phyloP scores from a whole-genome alignment of 2,329 filamentous ascomycete species.

The Paraphoma chrysanthemicola region DNA sequence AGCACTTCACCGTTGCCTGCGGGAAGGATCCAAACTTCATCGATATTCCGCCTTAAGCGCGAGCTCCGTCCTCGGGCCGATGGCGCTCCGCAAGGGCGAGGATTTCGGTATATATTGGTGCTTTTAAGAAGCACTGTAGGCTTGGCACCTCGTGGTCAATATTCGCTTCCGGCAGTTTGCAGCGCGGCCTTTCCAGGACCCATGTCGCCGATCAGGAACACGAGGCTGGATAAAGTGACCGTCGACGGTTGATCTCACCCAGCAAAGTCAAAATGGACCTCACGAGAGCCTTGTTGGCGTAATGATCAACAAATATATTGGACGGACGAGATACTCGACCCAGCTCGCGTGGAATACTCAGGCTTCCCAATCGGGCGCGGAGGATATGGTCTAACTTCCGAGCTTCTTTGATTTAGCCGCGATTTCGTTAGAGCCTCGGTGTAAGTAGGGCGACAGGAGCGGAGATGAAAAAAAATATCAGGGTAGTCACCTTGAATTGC shows the following conservation, averaged over 20 bases:
- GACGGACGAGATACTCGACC: neutral
- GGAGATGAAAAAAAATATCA: neutral
- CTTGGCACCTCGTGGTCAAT: slow-evolving; percentile 2
- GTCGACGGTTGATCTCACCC: neutral
- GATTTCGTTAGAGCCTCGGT: neutral
- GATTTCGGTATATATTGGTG: neutral
- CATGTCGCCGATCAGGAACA: slow-evolving; percentile 11
- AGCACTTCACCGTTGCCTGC: too few relatives aligned
- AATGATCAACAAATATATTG: neutral
- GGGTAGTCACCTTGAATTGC: neutral
- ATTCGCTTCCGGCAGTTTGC: neutral
- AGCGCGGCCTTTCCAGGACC: slow-evolving; percentile 2
- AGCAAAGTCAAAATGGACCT: slow-evolving; percentile 8
- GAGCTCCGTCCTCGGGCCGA: neutral
- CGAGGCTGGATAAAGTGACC: neutral
- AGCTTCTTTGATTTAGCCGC: neutral
- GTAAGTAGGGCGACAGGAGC: neutral
- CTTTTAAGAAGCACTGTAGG: neutral
- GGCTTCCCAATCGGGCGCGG: neutral
- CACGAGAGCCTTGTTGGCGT: neutral
- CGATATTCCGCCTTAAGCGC: too few relatives aligned
- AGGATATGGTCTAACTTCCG: neutral
- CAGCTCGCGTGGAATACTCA: neutral
- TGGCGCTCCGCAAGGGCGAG: neutral
- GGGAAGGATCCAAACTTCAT: too few relatives aligned